phyloP scores from a whole-genome alignment of 306 rosid genomes.

The Mimosa bimucronata region DNA sequence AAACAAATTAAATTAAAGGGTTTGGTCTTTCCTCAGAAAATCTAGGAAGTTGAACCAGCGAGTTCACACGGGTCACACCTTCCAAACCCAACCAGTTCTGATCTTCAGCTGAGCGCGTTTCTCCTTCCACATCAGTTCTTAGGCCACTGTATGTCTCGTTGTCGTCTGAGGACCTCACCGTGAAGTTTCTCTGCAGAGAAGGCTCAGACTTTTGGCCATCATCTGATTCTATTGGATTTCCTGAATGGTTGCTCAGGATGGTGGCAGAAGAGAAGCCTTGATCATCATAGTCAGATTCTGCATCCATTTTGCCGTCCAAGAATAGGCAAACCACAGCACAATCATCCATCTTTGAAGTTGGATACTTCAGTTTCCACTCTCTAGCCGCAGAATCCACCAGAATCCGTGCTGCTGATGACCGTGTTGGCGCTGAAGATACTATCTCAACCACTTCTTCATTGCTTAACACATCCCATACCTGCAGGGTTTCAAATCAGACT shows the following conservation, averaged over 20 bases:
- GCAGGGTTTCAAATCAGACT: constrained; percentile 7
- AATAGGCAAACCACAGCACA: constrained; percentile 94
- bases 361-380: constrained; percentile 90
- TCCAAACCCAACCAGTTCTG: constrained; percentile 88
- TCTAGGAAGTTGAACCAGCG: constrained; percentile 98
- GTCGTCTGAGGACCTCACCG: constrained; percentile 72
- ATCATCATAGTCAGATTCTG: constrained; percentile 86
- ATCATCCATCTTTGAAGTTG: constrained; percentile 96
- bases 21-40: constrained; percentile 72
- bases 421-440: constrained; percentile 69
- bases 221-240: constrained; percentile 74
- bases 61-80: constrained; percentile 95
- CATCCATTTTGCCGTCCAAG: constrained; percentile 89
- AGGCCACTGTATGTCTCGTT: constrained; percentile 47
- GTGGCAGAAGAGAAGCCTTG: constrained; percentile 82
- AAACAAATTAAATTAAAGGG: constrained; percentile 40
- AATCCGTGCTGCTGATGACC: constrained; percentile 75
- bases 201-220: constrained; percentile 84
- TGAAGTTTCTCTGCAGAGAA: constrained; percentile 71
- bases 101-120: constrained; percentile 56
- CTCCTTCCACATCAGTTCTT: constrained; percentile 50
- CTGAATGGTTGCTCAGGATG: constrained; percentile 65
- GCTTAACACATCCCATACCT: constrained; percentile 98
- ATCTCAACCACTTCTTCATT: constrained; percentile 94
- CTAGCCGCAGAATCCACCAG: constrained; percentile 88